Conservation (phyloP, 495 filamentous ascomycete species). For the Poronia punctata region DNA sequence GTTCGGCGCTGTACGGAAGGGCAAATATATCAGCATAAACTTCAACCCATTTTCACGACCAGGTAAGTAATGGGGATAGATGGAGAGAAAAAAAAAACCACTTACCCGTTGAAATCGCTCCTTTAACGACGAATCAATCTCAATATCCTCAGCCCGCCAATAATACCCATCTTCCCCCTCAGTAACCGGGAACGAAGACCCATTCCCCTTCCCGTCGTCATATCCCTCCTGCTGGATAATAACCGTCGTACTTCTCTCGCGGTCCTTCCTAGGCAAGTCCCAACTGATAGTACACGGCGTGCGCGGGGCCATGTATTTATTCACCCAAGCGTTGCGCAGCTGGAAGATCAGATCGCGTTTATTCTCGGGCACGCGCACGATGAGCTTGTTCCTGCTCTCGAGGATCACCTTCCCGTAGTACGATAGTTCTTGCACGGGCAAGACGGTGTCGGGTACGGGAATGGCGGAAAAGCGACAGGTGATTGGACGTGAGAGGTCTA, state of each 20-base stretch:
- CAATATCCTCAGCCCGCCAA: too few species aligned
- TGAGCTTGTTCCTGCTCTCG: conserved; percentile 9
- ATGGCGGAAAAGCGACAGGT: conserved; percentile 10
- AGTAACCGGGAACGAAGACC: too few species aligned
- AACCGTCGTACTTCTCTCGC: background rate
- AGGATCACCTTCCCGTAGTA: conserved; percentile 10
- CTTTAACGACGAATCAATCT: too few species aligned
- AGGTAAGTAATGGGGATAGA: too few species aligned
- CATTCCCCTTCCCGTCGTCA: too few species aligned
- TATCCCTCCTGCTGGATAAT: background rate
- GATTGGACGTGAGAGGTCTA: background rate
- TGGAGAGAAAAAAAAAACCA: too few species aligned
- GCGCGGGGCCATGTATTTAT: conserved; percentile 7
- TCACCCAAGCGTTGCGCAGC: conserved; percentile 15
- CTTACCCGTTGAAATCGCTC: background rate
- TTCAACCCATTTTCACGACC: background rate
- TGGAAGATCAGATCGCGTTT: background rate
- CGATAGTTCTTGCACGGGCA: conserved; percentile 1
- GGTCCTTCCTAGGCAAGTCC: background rate
- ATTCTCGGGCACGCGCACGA: background rate
- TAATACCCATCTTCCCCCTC: too few species aligned
- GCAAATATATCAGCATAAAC: background rate
- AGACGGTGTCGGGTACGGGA: background rate
- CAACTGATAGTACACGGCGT: conserved; percentile 7
- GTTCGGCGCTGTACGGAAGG: conserved; percentile 5